Base-by-base conservation (phyloP, 441 rosid genomes). In the Bruguiera hainesii region DNA sequence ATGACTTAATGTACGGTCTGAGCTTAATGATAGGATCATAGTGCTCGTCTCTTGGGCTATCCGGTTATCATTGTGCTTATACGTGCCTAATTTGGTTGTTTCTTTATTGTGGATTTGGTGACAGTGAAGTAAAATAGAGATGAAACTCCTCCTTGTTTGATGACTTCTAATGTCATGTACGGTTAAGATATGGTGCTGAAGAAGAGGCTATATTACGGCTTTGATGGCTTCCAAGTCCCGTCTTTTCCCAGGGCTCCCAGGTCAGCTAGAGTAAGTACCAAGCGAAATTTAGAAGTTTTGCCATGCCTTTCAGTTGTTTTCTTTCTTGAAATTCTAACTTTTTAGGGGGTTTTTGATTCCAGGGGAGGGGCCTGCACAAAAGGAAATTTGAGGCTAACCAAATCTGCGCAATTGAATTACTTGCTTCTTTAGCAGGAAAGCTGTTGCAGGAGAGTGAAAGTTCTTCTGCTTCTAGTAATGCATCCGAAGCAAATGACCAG, bases 231-330 rank as follows among this genome's bases (percentile, higher is more conserved):
- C 70, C 83, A 81, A 72, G 83, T 82, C 60, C 96, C 91, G n/a
- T 75, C 73, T 31, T 74, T 83, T 79, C 98, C 98, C 65, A 81
- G 82, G 69, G 96, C 91, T 73, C 82, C 96, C 30, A 83, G 96
- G 87, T 92, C 96, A 69, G 80, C 87, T 35, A 82, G 95, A 81
- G 98, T 92, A 65, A 81, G 68, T 74, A 60, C 19, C 33, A 21
- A 30, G 1, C 56, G 30, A 10, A 51, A 51, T 13, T 26, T 66
- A 51, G 33, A 53, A 28, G 21, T 30, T 19, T 67, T 19, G 28
- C 21, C 51, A 6, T 13, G 65, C 60, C 21, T 57, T 73, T 39
- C 30, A n/a, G 56, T 58, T 73, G 18, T 64, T 37, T 70, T 49
- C 63, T 51, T 26, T 62, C 19, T 67, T 21, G 28, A 82, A 28